Percentiles rank a stretch among this genome's conserved stretches.
phyloP scores from a whole-genome alignment of 768 basidiomycete species.

The Mycena olivaceomarginata region DNA sequence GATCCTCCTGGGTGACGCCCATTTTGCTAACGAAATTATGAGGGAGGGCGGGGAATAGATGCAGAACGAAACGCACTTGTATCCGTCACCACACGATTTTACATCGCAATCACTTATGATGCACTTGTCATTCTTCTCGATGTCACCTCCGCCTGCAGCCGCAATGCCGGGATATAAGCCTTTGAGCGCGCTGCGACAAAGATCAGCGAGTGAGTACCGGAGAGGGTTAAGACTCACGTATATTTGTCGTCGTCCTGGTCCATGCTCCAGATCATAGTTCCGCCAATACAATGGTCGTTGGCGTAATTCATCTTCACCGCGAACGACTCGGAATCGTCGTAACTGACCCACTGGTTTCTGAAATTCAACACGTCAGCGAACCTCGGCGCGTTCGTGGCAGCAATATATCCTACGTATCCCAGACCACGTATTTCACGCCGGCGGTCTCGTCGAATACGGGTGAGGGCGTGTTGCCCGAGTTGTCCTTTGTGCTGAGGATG shows the following conservation, averaged over 20 bases:
- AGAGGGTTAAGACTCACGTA: constrained; percentile 1
- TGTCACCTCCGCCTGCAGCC: constrained; percentile 10
- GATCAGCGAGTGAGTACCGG: constrained; percentile 15
- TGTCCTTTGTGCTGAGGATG: constrained; percentile 32
- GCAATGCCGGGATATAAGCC: constrained; percentile 28
- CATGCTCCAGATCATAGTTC: constrained; percentile 49
- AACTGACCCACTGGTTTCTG: constrained; percentile 52
- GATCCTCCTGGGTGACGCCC: constrained; percentile 20
- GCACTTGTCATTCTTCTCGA: constrained; percentile 32
- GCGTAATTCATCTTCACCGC: constrained; percentile 48
- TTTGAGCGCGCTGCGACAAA: constrained; percentile 6
- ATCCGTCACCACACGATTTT: constrained; percentile 18
- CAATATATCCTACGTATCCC: no score
- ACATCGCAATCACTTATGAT: constrained; percentile 19
- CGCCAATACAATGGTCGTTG: constrained; percentile 47
- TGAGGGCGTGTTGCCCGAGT: background rate
- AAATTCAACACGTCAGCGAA: no score
- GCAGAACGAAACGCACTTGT: constrained; percentile 1
- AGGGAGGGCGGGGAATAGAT: background rate
- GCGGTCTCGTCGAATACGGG: constrained; percentile 46
- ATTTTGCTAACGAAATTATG: background rate
- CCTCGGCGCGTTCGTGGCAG: no score
- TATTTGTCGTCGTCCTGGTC: constrained; percentile 41
- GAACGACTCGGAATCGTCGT: constrained; percentile 18
- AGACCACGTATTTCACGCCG: constrained; percentile 51